Conservation (phyloP, 768 basidiomycete genomes). For the Boletus tylopilopsis region DNA sequence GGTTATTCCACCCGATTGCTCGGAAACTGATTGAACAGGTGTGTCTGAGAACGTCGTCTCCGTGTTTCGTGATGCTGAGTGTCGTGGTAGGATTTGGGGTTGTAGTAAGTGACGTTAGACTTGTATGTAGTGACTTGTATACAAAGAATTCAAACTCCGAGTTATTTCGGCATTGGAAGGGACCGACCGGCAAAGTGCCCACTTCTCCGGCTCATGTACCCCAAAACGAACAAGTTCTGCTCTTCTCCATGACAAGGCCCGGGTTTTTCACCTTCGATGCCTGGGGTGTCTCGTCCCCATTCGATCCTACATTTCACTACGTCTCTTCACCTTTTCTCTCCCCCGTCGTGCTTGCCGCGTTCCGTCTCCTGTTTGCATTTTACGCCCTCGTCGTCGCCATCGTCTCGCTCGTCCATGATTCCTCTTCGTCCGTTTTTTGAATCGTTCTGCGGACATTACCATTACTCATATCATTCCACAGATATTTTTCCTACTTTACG, state of each 20-base stretch:
- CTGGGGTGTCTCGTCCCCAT: slow-evolving; percentile 38
- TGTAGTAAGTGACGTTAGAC: background rate
- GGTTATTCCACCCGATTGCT: slow-evolving; percentile 50
- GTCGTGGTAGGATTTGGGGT: slow-evolving; percentile 27
- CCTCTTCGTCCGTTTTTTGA: slow-evolving; percentile 33
- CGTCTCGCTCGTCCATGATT: slow-evolving; percentile 28
- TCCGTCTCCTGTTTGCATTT: slow-evolving; percentile 47
- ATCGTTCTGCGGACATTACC: background rate
- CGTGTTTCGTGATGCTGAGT: background rate
- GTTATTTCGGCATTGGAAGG: too few species aligned
- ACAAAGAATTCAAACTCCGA: too few species aligned
- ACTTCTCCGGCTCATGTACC: background rate
- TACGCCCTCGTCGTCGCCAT: slow-evolving; percentile 44
- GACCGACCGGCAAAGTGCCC: too few species aligned
- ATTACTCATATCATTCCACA: slow-evolving; percentile 21
- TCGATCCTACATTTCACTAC: slow-evolving; percentile 35
- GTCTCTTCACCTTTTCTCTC: slow-evolving; percentile 45
- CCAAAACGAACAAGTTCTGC: slow-evolving; percentile 5
- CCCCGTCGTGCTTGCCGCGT: slow-evolving; percentile 38
- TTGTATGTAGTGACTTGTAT: too few species aligned
- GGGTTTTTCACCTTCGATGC: slow-evolving; percentile 11
- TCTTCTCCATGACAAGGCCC: background rate
- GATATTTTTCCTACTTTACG: slow-evolving; percentile 66
- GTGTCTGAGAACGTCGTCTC: background rate
- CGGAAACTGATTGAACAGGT: slow-evolving; percentile 49